Evolutionary conservation across 192 early-diverging fungal species (phyloP).

Genomic region (Helicostylum pulchrum): DNA sequence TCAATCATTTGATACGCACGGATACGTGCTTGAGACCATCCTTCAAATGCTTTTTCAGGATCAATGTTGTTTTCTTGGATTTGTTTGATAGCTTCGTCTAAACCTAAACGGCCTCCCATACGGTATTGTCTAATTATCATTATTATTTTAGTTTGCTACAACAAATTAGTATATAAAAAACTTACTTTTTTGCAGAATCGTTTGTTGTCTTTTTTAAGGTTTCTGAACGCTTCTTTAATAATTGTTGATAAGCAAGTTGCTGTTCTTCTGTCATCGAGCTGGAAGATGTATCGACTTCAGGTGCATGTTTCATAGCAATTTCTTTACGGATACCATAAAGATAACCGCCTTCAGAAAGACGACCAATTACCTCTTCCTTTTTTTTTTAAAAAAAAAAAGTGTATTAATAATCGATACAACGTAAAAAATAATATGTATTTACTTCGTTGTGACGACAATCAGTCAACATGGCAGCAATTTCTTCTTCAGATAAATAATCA

Average conservation of each 20-base stretch:
- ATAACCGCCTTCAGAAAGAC: conserved; percentile 77
- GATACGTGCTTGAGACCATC: conserved; percentile 93
- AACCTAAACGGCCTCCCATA: conserved; percentile 68
- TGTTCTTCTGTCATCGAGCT: conserved; percentile 77
- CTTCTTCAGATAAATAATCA: conserved; percentile 74
- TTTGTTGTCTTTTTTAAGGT: conserved; percentile 80
- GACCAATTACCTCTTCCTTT: conserved; percentile 82
- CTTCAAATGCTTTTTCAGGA: conserved; percentile 86
- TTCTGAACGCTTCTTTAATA: conserved; percentile 78
- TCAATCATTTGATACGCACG: conserved; percentile 92
- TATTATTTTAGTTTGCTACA: no score
- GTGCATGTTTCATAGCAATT: conserved; percentile 65
- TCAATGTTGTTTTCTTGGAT: conserved; percentile 76
- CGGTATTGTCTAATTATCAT: conserved; percentile 60
- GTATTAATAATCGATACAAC: background rate
- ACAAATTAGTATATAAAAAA: background rate
- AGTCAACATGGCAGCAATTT: conserved; percentile 79
- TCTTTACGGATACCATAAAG: conserved; percentile 61
- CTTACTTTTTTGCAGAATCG: conserved; percentile 68
- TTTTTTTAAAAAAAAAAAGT: background rate
- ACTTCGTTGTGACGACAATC: conserved; percentile 83
- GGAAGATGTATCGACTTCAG: conserved; percentile 36
- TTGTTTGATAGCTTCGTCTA: conserved; percentile 91
- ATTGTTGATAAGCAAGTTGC: conserved; percentile 81
- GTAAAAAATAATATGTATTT: background rate